phyloP scores from a whole-genome alignment of 1,284 basidiomycete species.

The Ustilago shanxiensis region DNA sequence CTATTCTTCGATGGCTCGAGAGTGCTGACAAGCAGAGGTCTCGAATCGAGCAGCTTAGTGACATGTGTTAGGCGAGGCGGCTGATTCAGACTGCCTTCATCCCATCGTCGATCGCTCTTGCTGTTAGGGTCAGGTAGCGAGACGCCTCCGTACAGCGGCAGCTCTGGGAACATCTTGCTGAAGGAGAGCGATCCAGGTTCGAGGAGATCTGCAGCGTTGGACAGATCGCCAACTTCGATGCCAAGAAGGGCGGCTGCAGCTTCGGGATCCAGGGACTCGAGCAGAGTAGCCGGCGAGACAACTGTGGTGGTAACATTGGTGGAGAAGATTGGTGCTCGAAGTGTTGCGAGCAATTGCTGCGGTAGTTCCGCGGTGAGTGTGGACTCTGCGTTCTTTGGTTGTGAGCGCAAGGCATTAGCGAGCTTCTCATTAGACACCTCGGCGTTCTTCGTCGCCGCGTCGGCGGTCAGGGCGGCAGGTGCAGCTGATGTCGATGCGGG shows the following conservation, averaged over 20 bases:
- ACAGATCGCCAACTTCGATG: conserved; percentile 47
- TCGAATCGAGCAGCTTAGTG: conserved; percentile 74
- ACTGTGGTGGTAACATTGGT: conserved; percentile 58
- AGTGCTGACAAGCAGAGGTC: conserved; percentile 74
- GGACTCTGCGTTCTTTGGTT: conserved; percentile 44
- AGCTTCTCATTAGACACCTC: conserved; percentile 10
- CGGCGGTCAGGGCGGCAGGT: conserved; percentile 4
- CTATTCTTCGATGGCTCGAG: conserved; percentile 73
- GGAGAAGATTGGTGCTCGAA: conserved; percentile 67
- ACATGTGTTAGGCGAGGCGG: conserved; percentile 71
- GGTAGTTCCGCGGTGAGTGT: conserved; percentile 63
- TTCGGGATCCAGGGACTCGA: conserved; percentile 58
- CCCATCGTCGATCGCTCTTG: conserved; percentile 72
- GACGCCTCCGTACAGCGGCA: conserved; percentile 71
- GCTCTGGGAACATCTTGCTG: conserved; percentile 72
- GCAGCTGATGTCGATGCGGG: neutral
- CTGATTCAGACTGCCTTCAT: conserved; percentile 68
- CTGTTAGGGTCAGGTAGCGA: conserved; percentile 48
- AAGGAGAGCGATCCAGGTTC: conserved; percentile 53
- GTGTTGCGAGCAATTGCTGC: conserved; percentile 56
- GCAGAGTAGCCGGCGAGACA: conserved; percentile 59
- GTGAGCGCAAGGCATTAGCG: conserved; percentile 30
- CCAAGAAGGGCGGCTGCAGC: conserved; percentile 59
- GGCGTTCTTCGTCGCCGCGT: neutral
- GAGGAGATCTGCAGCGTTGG: conserved; percentile 48